phyloP scores from a whole-genome alignment of 1,284 basidiomycete species.

The Taiwanofungus camphoratus region DNA sequence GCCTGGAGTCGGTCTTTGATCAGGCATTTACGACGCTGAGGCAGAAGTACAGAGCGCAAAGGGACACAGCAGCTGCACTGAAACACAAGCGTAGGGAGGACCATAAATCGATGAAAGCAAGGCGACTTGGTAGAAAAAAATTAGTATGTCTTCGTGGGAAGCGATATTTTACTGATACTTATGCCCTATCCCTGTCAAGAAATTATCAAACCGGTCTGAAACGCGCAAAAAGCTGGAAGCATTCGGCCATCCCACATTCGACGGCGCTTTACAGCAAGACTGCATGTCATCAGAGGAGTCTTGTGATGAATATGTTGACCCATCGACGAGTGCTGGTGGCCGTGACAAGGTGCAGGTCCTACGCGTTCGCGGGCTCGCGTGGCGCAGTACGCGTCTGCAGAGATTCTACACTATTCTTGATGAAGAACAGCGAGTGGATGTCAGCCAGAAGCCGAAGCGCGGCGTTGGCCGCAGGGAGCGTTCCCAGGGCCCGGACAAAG shows the following conservation, averaged over 20 bases:
- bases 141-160: slow-evolving; percentile 35
- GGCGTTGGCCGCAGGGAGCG: slow-evolving; percentile 51
- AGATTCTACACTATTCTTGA: slow-evolving; percentile 56
- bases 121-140: slow-evolving; percentile 56
- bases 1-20: slow-evolving; percentile 59
- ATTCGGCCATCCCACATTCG: slow-evolving; percentile 58
- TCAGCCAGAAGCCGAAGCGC: slow-evolving; percentile 45
- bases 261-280: slow-evolving; percentile 60
- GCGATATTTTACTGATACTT: slow-evolving; percentile 6
- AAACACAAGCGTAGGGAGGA: slow-evolving; percentile 48
- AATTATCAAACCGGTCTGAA: slow-evolving; percentile 57
- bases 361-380: slow-evolving; percentile 48
- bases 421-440: slow-evolving; percentile 43
- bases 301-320: slow-evolving; percentile 39
- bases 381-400: slow-evolving; percentile 57
- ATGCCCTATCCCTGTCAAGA: slow-evolving; percentile 34
- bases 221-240: slow-evolving; percentile 44
- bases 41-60: slow-evolving; percentile 58
- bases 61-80: slow-evolving; percentile 38
- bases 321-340: slow-evolving; percentile 20
- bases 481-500: slow-evolving; percentile 47
- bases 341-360: slow-evolving; percentile 29
- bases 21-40: slow-evolving; percentile 64
- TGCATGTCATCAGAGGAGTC: slow-evolving; percentile 80
- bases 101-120: slow-evolving; percentile 50